Evolutionary conservation across 345 rosid species (phyloP).

Genomic region (Melastoma malabathricum): DNA sequence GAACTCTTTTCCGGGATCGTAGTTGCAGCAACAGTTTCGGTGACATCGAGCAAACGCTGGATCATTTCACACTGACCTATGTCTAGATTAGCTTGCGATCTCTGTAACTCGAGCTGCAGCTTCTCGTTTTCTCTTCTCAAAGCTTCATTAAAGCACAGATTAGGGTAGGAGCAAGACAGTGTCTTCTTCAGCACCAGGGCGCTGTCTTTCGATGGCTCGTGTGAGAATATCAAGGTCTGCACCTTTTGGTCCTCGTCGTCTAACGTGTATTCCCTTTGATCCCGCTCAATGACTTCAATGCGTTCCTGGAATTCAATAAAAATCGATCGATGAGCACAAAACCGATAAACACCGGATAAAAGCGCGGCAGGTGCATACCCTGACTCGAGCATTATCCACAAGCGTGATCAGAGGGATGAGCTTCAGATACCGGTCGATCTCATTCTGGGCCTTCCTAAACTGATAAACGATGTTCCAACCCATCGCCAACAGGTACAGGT

Average conservation of each 20-base stretch:
- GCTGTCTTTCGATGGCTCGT: slow-evolving; percentile 54
- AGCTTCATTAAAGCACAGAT: slow-evolving; percentile 70
- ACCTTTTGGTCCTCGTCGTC: slow-evolving; percentile 88
- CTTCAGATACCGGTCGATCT: slow-evolving; percentile 86
- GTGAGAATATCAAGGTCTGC: slow-evolving; percentile 66
- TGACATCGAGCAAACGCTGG: slow-evolving; percentile 72
- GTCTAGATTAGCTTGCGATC: slow-evolving; percentile 73
- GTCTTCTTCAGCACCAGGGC: slow-evolving; percentile 63
- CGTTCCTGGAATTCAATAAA: slow-evolving; percentile 46
- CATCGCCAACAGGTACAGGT: slow-evolving; percentile 90
- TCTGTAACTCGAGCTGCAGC: slow-evolving; percentile 69
- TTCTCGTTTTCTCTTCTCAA: slow-evolving; percentile 64
- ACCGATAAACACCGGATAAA: neutral
- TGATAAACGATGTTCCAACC: slow-evolving; percentile 99
- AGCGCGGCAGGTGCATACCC: slow-evolving; percentile 30
- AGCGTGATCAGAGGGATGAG: slow-evolving; percentile 89
- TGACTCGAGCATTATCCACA: slow-evolving; percentile 86
- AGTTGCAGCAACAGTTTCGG: slow-evolving; percentile 48
- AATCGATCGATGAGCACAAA: neutral
- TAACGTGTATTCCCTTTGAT: slow-evolving; percentile 78
- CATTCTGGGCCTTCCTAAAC: slow-evolving; percentile 85
- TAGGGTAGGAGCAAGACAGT: slow-evolving; percentile 81
- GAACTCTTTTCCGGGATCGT: slow-evolving; percentile 27
- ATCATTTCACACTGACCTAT: slow-evolving; percentile 81
- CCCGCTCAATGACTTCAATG: slow-evolving; percentile 70